Conservation (phyloP, 1,139 yeast genomes). For the Candida neerlandica region DNA sequence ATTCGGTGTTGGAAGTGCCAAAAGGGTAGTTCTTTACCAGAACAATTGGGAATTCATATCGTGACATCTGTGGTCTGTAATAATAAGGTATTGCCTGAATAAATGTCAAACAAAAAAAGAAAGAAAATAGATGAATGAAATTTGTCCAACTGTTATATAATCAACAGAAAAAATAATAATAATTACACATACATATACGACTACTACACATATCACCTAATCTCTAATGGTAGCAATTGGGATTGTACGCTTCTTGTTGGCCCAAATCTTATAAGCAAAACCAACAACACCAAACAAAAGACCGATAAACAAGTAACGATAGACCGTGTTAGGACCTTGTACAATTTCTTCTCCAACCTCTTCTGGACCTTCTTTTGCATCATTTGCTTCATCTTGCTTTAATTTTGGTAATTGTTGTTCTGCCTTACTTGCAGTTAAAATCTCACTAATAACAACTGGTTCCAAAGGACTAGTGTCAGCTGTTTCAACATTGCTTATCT, state of each 20-base stretch:
- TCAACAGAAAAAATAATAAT: no score
- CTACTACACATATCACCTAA: not conserved
- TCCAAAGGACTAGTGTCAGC: slow-evolving; percentile 43
- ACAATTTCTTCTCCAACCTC: slow-evolving; percentile 13
- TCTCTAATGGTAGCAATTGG: slow-evolving; percentile 18
- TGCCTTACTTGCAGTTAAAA: slow-evolving; percentile 14
- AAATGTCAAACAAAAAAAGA: no score
- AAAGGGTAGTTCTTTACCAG: slow-evolving; percentile 64
- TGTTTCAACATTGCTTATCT: slow-evolving; percentile 38
- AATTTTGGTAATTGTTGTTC: not conserved
- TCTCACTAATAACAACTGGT: slow-evolving; percentile 29
- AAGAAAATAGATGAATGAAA: no score
- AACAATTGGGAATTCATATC: slow-evolving; percentile 47
- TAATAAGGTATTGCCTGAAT: not conserved
- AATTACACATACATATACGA: no score
- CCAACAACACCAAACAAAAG: slow-evolving; percentile 20
- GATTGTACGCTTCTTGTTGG: slow-evolving; percentile 22
- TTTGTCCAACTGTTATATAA: no score
- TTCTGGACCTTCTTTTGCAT: slow-evolving; percentile 11
- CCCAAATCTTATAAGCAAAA: slow-evolving; percentile 21
- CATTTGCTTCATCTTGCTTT: slow-evolving; percentile 8
- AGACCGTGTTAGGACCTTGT: slow-evolving; percentile 15
- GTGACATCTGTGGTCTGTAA: not conserved
- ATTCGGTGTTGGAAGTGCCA: slow-evolving; percentile 46
- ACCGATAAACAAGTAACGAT: slow-evolving; percentile 20